Evolutionary conservation across 768 basidiomycete genomes (phyloP).

Genomic region (Pulveroboletus sp.): DNA sequence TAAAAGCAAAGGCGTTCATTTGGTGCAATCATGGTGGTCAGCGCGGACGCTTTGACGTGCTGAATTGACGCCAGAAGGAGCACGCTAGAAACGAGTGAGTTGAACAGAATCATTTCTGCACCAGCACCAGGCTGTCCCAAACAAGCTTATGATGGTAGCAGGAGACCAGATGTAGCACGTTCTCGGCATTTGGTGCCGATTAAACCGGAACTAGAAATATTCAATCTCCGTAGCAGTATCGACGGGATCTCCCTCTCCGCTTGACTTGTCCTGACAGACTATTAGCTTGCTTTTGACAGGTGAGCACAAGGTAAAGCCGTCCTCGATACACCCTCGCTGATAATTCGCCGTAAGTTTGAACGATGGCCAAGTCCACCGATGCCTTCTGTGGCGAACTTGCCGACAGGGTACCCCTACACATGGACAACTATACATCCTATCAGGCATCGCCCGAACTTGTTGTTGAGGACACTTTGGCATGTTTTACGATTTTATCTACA

Average conservation of each 20-base stretch:
- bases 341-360: background rate
- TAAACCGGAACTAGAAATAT: slow-evolving; percentile 11
- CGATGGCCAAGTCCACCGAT: background rate
- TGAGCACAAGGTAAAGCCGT: background rate
- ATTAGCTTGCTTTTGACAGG: slow-evolving; percentile 15
- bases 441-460: slow-evolving; percentile 1
- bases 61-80: slow-evolving; percentile 31
- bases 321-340: background rate
- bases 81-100: slow-evolving; percentile 16
- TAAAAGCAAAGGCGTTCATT: slow-evolving; percentile 91
- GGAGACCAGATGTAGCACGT: background rate
- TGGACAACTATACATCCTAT: slow-evolving; percentile 5
- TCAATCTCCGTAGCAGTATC: slow-evolving; percentile 12
- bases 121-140: background rate
- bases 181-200: slow-evolving; percentile 24
- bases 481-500: slow-evolving; percentile 9
- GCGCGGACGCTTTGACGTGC: slow-evolving; percentile 51
- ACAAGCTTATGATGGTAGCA: background rate
- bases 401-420: slow-evolving; percentile 6
- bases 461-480: background rate
- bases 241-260: background rate
- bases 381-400: slow-evolving; percentile 1
- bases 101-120: slow-evolving; percentile 19
- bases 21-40: slow-evolving; percentile 74
- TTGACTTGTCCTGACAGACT: background rate